Evolutionary conservation across 768 basidiomycete species (phyloP).

Genomic region (Termitomyces sp.): DNA sequence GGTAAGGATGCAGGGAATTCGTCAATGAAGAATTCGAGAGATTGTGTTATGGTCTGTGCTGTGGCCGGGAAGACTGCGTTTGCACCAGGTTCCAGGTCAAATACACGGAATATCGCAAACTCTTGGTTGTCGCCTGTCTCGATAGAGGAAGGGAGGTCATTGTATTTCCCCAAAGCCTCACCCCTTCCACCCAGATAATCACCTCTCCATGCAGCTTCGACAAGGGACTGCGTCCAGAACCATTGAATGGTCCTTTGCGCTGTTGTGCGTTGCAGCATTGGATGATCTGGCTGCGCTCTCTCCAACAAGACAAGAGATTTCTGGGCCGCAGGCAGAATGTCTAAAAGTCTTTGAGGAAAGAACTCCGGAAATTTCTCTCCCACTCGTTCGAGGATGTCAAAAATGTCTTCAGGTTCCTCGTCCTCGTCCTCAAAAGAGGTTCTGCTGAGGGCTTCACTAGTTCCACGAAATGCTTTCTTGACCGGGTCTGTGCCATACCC

Average conservation of each 20-base stretch:
- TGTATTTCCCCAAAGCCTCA: not conserved
- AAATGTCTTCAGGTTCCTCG: conserved; percentile 36
- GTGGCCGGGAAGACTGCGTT: conserved; percentile 15
- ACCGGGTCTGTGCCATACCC: conserved; percentile 41
- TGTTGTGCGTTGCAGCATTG: conserved; percentile 36
- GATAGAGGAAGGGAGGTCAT: not conserved
- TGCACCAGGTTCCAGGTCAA: conserved; percentile 65
- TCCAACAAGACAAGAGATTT: conserved; percentile 66
- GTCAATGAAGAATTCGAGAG: conserved; percentile 47
- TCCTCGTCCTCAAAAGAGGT: conserved; percentile 34
- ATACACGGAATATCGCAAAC: conserved; percentile 48
- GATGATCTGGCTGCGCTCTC: conserved; percentile 63
- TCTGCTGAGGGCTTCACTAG: conserved; percentile 22
- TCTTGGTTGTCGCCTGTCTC: conserved; percentile 25
- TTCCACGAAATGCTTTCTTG: conserved; percentile 21
- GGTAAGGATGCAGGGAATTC: conserved; percentile 61
- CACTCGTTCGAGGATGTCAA: conserved; percentile 31
- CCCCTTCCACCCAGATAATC: not conserved
- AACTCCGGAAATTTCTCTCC: conserved; percentile 58
- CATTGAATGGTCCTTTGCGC: conserved; percentile 38
- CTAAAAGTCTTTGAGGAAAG: conserved; percentile 47
- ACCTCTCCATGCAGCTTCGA: conserved; percentile 45
- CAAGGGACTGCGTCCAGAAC: conserved; percentile 60
- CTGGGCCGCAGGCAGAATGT: conserved; percentile 59
- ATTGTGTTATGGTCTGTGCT: conserved; percentile 1